Evolutionary conservation across 495 filamentous ascomycete species (phyloP).

Genomic region (Annulohypoxylon maeteangense): DNA sequence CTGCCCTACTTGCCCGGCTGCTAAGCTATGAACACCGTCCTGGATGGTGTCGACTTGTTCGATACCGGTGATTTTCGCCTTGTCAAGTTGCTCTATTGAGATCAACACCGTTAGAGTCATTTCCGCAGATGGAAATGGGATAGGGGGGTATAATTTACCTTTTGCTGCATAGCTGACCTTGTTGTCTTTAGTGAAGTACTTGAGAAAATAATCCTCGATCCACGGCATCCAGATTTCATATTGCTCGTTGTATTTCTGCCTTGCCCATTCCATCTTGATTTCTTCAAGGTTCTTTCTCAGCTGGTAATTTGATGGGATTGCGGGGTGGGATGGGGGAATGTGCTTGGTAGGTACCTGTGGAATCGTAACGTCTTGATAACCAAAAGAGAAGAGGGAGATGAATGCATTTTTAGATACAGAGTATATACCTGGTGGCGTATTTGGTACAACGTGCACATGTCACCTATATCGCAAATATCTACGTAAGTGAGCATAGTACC

Average conservation of each 20-base stretch:
- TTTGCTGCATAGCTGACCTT: constrained; percentile 73
- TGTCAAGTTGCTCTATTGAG: constrained; percentile 67
- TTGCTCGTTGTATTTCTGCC: constrained; percentile 68
- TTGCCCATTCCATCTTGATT: constrained; percentile 62
- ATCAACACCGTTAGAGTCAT: background rate
- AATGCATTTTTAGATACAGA: background rate
- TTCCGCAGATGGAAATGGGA: background rate
- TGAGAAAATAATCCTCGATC: constrained; percentile 76
- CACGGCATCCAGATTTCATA: constrained; percentile 81
- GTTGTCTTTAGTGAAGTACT: constrained; percentile 78
- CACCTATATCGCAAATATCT: background rate
- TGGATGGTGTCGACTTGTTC: constrained; percentile 71
- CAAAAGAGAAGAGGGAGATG: background rate
- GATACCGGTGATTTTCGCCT: constrained; percentile 72
- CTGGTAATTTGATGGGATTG: background rate
- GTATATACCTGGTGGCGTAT: too few relatives aligned
- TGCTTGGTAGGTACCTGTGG: background rate
- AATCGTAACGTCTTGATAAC: background rate
- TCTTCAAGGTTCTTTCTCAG: background rate
- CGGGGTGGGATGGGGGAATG: background rate
- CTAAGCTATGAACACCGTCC: constrained; percentile 67
- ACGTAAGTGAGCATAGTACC: constrained; percentile 5
- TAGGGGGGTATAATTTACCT: constrained; percentile 50
- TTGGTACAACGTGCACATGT: background rate
- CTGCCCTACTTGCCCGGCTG: constrained; percentile 69